phyloP scores from a whole-genome alignment of 2,329 filamentous ascomycete genomes.

The Aureobasidium sp. region DNA sequence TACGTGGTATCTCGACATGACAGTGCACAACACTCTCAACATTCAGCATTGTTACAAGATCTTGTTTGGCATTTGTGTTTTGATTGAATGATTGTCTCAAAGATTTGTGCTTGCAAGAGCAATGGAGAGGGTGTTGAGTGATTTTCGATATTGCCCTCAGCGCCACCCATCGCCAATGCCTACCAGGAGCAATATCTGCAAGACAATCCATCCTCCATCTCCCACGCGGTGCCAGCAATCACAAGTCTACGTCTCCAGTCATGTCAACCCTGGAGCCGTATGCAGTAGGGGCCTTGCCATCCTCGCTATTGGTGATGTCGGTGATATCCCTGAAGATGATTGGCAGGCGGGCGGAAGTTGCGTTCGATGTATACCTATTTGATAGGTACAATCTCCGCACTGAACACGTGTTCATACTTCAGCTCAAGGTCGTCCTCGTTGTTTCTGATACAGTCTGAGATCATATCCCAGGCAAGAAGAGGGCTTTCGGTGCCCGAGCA shows the following conservation, averaged over 20 bases:
- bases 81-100: too few species aligned
- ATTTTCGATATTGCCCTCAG: too few species aligned
- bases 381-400: constrained; percentile 37
- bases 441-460: constrained; percentile 35
- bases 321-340: constrained; percentile 38
- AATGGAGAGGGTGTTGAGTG: too few species aligned
- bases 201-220: too few species aligned
- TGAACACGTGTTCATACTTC: constrained; percentile 33
- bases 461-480: constrained; percentile 53
- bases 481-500: constrained; percentile 74
- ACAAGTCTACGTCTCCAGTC: constrained; percentile 55
- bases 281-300: constrained; percentile 45
- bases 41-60: too few species aligned
- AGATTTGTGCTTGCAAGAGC: too few species aligned
- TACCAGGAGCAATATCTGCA: too few species aligned
- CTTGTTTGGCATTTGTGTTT: too few species aligned
- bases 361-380: constrained; percentile 42
- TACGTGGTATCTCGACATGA: too few species aligned
- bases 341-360: constrained; percentile 34
- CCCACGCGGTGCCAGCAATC: constrained; percentile 66
- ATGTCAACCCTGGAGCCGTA: constrained; percentile 52
- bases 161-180: not conserved
- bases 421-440: constrained; percentile 12
- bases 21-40: too few species aligned
- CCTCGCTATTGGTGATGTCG: constrained; percentile 26